Percentiles rank a stretch among this genome's conserved stretches.
Evolutionary conservation across 805 yeast species (phyloP).

Genomic region (Wickerhamomyces bovis): DNA sequence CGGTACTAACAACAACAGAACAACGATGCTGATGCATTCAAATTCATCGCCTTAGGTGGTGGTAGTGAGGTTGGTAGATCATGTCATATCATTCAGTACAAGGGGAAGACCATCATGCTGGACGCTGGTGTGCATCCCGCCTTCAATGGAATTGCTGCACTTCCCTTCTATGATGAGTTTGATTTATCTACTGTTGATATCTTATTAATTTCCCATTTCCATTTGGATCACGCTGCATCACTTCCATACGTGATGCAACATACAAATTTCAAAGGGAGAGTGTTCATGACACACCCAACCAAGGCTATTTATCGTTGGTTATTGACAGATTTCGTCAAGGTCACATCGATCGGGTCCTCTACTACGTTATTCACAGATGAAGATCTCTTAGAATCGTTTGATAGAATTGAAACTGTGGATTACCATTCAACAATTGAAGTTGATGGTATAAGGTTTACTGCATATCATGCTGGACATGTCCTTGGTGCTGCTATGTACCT

Average conservation of each 20-base stretch:
- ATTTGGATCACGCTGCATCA: conserved; percentile 96
- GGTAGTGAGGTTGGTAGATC: conserved; percentile 97
- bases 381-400: conserved; percentile 82
- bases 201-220: conserved; percentile 88
- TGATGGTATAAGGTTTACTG: conserved; percentile 92
- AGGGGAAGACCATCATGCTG: conserved; percentile 91
- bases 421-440: conserved; percentile 93
- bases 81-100: conserved; percentile 86
- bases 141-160: conserved; percentile 76
- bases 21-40: conserved; percentile 32
- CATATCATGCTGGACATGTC: conserved; percentile 99
- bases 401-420: conserved; percentile 87
- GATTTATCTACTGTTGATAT: conserved; percentile 86
- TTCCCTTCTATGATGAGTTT: conserved; percentile 94
- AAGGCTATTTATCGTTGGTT: conserved; percentile 97
- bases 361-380: conserved; percentile 73
- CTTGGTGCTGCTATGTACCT: conserved; percentile 98
- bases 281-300: conserved; percentile 98
- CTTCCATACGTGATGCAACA: conserved; percentile 97
- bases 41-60: conserved; percentile 92
- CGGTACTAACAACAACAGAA: not conserved
- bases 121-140: conserved; percentile 99
- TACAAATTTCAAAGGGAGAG: conserved; percentile 90
- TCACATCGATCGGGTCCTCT: conserved; percentile 53
- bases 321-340: conserved; percentile 88